phyloP scores from a whole-genome alignment of 345 rosid genomes.

The Heritiera fomes region DNA sequence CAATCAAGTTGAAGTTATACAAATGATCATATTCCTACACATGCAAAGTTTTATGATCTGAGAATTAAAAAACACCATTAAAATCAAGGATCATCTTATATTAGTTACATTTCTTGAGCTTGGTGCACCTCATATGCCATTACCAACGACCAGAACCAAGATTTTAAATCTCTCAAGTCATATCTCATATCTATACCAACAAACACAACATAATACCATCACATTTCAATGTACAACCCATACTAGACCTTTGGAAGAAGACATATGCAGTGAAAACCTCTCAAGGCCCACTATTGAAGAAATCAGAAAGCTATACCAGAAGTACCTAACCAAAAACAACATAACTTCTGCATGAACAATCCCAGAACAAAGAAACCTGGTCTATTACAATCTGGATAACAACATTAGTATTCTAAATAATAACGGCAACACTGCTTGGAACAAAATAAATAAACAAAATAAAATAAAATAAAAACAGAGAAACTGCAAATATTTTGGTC shows the following conservation, averaged over 20 bases:
- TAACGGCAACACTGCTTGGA: background rate
- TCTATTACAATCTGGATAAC: background rate
- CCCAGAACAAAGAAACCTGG: background rate
- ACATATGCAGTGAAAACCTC: too few relatives aligned
- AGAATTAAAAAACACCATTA: background rate
- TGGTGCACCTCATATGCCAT: background rate
- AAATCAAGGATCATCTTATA: background rate
- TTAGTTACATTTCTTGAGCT: background rate
- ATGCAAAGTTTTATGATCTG: background rate
- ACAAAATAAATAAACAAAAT: background rate
- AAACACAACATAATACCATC: background rate
- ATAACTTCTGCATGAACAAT: background rate
- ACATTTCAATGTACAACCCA: background rate
- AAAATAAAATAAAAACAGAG: background rate
- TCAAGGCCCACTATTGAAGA: background rate
- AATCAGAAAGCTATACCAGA: background rate
- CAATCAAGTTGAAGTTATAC: background rate
- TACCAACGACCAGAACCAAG: background rate
- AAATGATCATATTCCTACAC: background rate
- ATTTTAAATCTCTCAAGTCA: background rate
- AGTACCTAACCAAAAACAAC: background rate
- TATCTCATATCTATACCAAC: background rate
- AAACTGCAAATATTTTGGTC: background rate
- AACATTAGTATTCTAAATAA: background rate
- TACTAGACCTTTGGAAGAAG: too few relatives aligned